phyloP scores from a whole-genome alignment of 768 basidiomycete species.

The Termitomyces sp. region DNA sequence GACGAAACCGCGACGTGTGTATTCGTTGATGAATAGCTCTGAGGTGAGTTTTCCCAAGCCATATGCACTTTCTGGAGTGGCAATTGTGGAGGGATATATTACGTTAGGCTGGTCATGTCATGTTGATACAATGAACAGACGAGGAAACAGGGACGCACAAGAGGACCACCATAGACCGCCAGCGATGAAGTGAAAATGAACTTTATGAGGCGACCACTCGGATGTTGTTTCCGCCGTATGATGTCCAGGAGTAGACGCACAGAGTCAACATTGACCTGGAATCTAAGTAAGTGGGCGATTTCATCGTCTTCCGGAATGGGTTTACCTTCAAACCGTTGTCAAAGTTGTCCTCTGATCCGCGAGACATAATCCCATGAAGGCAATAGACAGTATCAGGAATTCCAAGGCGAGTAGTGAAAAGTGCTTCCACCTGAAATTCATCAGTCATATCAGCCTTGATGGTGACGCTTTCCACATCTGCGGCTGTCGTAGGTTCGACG shows the following conservation, averaged over 20 bases:
- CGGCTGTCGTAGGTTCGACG: constrained; percentile 30
- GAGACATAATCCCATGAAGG: constrained; percentile 58
- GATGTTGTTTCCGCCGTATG: constrained; percentile 22
- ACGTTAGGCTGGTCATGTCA: constrained; percentile 29
- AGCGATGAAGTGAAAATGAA: constrained; percentile 57
- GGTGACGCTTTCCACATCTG: constrained; percentile 21
- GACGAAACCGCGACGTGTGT: constrained; percentile 48
- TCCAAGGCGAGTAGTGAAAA: constrained; percentile 35
- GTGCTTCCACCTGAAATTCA: constrained; percentile 23
- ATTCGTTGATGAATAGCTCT: constrained; percentile 57
- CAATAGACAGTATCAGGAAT: constrained; percentile 41
- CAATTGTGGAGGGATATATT: constrained; percentile 41
- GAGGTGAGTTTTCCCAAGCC: constrained; percentile 52
- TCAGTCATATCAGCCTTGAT: constrained; percentile 38
- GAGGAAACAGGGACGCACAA: constrained; percentile 21
- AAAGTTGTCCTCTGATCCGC: constrained; percentile 56
- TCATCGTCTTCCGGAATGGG: no score
- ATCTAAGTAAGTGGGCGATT: not conserved
- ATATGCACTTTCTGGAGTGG: constrained; percentile 51
- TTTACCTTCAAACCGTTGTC: constrained; percentile 46
- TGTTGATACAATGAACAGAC: not conserved
- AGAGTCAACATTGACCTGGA: constrained; percentile 52
- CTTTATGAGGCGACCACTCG: constrained; percentile 27
- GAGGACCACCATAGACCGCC: constrained; percentile 55
- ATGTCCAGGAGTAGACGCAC: constrained; percentile 38